Evolutionary conservation across 768 basidiomycete genomes (phyloP).

Genomic region (Russula virescens): DNA sequence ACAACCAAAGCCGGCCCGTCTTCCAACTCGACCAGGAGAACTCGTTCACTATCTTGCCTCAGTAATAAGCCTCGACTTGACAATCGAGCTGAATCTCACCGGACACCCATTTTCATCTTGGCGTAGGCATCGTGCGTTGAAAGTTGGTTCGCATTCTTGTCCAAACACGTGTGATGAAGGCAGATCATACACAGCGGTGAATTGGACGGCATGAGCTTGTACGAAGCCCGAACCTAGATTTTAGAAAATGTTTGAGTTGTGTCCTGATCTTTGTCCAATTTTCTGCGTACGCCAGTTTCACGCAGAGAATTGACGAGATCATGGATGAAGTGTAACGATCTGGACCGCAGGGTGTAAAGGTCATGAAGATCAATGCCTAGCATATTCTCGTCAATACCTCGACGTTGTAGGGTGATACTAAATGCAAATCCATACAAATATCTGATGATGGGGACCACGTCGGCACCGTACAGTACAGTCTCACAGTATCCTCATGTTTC

Average conservation of each 20-base stretch:
- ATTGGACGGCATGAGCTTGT: slow-evolving; percentile 56
- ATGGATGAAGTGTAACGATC: slow-evolving; percentile 59
- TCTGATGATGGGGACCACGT: slow-evolving; percentile 57
- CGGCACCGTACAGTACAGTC: slow-evolving; percentile 60
- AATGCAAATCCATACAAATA: slow-evolving; percentile 42
- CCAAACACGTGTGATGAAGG: slow-evolving; percentile 42
- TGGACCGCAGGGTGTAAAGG: slow-evolving; percentile 57
- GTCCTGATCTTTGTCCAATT: neutral
- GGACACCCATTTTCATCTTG: slow-evolving; percentile 37
- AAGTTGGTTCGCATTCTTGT: slow-evolving; percentile 38
- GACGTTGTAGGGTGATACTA: neutral
- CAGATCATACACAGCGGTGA: slow-evolving; percentile 56
- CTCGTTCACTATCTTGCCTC: slow-evolving; percentile 38
- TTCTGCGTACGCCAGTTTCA: slow-evolving; percentile 49
- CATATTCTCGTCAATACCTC: neutral
- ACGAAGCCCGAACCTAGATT: slow-evolving; percentile 54
- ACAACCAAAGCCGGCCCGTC: slow-evolving; percentile 52
- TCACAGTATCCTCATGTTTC: slow-evolving; percentile 39
- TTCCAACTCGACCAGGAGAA: slow-evolving; percentile 46
- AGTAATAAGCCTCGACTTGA: neutral
- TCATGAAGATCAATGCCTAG: slow-evolving; percentile 63
- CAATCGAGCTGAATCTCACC: slow-evolving; percentile 31
- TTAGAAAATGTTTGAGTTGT: slow-evolving; percentile 12
- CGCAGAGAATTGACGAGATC: slow-evolving; percentile 54
- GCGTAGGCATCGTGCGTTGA: slow-evolving; percentile 43